Evolutionary conservation across 2,329 filamentous ascomycete genomes (phyloP).

Genomic region (Fusarium sp.): DNA sequence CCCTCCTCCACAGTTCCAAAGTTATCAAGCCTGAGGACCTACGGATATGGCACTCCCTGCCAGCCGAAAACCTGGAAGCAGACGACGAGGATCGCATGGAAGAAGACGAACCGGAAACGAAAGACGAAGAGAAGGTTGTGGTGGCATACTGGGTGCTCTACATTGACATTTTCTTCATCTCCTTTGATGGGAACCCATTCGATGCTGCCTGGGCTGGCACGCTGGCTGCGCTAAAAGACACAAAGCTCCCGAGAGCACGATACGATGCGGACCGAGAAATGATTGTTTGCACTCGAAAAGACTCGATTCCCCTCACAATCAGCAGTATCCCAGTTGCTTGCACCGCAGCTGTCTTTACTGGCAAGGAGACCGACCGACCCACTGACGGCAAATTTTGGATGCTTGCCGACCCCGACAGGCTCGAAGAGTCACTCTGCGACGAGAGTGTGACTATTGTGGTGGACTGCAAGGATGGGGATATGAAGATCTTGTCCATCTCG

Average conservation of each 20-base stretch:
- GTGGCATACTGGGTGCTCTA: conserved; percentile 96
- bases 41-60: conserved; percentile 74
- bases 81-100: conserved; percentile 54
- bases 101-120: conserved; percentile 47
- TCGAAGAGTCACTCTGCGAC: conserved; percentile 86
- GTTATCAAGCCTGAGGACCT: conserved; percentile 76
- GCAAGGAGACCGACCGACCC: conserved; percentile 62
- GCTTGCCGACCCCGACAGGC: conserved; percentile 86
- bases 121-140: conserved; percentile 57
- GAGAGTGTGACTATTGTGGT: conserved; percentile 88
- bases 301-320: conserved; percentile 68
- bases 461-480: conserved; percentile 66
- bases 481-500: conserved; percentile 76
- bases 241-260: conserved; percentile 78
- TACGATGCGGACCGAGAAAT: conserved; percentile 87
- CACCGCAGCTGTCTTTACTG: conserved; percentile 82
- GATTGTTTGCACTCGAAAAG: conserved; percentile 76
- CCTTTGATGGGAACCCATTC: conserved; percentile 90
- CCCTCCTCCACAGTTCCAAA: conserved; percentile 76
- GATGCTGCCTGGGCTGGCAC: conserved; percentile 91
- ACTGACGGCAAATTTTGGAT: conserved; percentile 73
- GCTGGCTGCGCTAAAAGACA: conserved; percentile 82
- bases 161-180: conserved; percentile 94
- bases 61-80: conserved; percentile 58
- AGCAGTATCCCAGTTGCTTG: conserved; percentile 77